A percentile compares a stretch with the other conserved stretches of the same genome.
These are phyloP conservation scores for Trichomonas vaginalis DNA, from an alignment of 208 protist species.

Conservation along the genomic window DNA sequence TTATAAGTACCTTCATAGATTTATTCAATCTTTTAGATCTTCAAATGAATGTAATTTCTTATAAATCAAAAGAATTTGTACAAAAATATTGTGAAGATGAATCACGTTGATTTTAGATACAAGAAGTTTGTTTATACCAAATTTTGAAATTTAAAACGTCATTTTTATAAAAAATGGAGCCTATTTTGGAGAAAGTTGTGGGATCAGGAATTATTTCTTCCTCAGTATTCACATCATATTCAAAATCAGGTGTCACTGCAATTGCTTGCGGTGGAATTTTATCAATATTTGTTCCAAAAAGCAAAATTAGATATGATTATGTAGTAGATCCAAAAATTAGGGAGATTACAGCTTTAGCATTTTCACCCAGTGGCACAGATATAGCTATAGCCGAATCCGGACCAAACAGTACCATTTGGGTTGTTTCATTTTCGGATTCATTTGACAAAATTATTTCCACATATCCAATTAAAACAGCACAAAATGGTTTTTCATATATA, in stretches of 20 bases:
- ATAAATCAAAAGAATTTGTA: neutral
- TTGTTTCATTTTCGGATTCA: neutral
- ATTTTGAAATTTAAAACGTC: too few relatives aligned
- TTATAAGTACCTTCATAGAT: too few relatives aligned
- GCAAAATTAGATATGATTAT: neutral
- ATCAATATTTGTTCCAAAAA: neutral
- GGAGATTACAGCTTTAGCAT: neutral
- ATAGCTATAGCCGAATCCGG: neutral
- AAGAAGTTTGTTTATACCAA: too few relatives aligned
- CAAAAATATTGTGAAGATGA: too few relatives aligned
- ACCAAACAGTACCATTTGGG: neutral
- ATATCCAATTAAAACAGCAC: neutral
- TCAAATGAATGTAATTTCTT: neutral
- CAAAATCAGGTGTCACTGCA: neutral
- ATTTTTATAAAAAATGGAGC: neutral
- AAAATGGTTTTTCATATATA: constrained; percentile 4
- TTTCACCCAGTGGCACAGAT: neutral
- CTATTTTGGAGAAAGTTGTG: neutral
- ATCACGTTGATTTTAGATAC: too few relatives aligned
- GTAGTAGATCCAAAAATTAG: neutral
- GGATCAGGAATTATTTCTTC: neutral
- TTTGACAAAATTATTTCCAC: neutral
- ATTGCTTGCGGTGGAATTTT: neutral
- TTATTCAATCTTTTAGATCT: neutral
- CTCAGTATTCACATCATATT: neutral